Base-by-base conservation (phyloP, 495 filamentous ascomycete genomes). In the Trichodelitschia bisporula region DNA sequence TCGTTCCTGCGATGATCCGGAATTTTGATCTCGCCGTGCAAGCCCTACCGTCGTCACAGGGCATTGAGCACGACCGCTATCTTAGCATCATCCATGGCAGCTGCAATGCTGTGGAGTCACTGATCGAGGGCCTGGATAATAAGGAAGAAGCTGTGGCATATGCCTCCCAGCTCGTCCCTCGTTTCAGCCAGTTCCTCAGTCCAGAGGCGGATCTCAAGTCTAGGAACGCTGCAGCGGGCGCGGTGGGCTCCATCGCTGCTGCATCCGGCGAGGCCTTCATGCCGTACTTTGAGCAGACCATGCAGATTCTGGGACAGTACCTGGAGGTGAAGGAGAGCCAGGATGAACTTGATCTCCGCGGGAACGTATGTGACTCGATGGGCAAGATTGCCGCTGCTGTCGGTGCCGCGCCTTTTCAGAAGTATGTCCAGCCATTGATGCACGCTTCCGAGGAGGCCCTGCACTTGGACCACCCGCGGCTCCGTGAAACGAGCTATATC, bases 401-500 rank as follows among this genome's bases (percentile, higher is more conserved):
- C 32, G 86, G 86, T 18, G 58, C 77, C 18, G 63, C 75, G 49
- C 58, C 75, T 15, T 95, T 95, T 58, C 66, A 84, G 54, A 77
- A 70, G 4, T 97, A 80, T 44, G 84, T 95, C 19, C 58, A 71
- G 42, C 77, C 74, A 18, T 57, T 97, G 28, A 86, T 97, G 72
- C 56, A 70, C 34, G 73, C 84, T 13, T 84, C 77, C 34, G 79
- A 93, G 51, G 84, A 93, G 49, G 86, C 72, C 20, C 59, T 95
- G 2, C 67, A 86, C 44, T 69, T 97, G 1, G 83, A 73, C 33
- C 80, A 92, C 54, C 73, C 80, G 6, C 64, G 83, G 30, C 64
- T 97, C 29, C 69, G 77, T 46, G 89, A 97, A 54, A 93, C 80
- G 32, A 89, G 78, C 46, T 97, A 89, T 54, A 80, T 95, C 39